A percentile compares a stretch with the other conserved stretches of the same genome.
Conservation (phyloP, 371 early-diverging fungal species). For the Quaeritorhiza haematococci region DNA sequence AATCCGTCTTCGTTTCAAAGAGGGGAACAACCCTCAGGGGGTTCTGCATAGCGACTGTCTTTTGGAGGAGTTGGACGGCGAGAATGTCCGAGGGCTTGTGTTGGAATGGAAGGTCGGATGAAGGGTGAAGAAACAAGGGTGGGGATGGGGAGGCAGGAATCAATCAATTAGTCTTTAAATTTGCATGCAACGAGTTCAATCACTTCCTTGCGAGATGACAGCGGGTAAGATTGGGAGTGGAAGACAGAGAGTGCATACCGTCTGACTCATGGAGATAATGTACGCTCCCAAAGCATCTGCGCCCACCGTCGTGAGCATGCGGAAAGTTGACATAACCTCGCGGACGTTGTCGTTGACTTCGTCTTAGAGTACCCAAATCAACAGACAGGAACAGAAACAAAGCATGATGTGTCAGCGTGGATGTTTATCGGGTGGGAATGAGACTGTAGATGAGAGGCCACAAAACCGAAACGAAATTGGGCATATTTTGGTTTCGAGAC, state of each 20-base stretch:
- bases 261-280: slow-evolving; percentile 24
- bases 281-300: slow-evolving; percentile 20
- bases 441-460: no score
- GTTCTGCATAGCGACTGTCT: slow-evolving; percentile 7
- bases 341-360: slow-evolving; percentile 12
- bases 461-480: not conserved
- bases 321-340: slow-evolving; percentile 23
- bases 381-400: not conserved
- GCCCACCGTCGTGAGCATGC: slow-evolving; percentile 14
- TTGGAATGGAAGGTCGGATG: not conserved
- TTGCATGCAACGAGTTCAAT: no score
- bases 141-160: not conserved
- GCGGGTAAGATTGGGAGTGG: not conserved
- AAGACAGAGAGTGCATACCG: not conserved
- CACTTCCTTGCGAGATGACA: not conserved
- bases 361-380: not conserved
- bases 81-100: slow-evolving; percentile 20
- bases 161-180: no score
- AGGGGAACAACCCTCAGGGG: slow-evolving; percentile 23
- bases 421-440: no score
- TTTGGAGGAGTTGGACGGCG: slow-evolving; percentile 22
- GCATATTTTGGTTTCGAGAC: no score
- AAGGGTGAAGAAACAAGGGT: not conserved
- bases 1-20: slow-evolving; percentile 28
- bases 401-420: no score